Base-by-base conservation (phyloP, 192 early-diverging fungal species). In the Rhizoclosmatium globosum region DNA sequence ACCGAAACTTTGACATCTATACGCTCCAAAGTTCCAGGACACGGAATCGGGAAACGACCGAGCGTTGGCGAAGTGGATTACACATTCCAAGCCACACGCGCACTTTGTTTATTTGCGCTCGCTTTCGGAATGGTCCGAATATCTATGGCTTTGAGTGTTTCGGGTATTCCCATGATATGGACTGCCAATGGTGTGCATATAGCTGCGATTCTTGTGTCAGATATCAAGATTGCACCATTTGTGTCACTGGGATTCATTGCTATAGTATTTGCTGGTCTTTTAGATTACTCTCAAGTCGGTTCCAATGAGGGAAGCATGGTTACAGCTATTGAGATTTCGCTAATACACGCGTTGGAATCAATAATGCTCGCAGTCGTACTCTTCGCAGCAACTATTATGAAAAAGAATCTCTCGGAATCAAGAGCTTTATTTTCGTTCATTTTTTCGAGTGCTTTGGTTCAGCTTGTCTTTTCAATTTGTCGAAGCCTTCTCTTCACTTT, bases 131-230 rank as follows among this genome's bases (percentile, higher is more conserved):
- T 53, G 17, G 6, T 53, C 6, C 50, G 50, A 53, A 7, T 53
- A 17, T 53, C 17, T 7, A 53, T 53, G 9, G 9, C 17, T 53
- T 53, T 53, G 50, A 53, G 50, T 53, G 50, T 68, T 3, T 68
- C 67, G 39, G 43, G 44, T 21, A 68, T 68, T n/a, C 67, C 67
- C 1, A 17, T 68, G 45, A 45, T 68, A 11, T 68, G 67, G 67
- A 39, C 45, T 2, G 39, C 45, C 9, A 68, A 68, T 68, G 67
- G 67, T 23, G 17, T 68, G 15, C 67, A 68, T 68, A 43, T 68
- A 19, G 67, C 31, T 2, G 45, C 45, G 19, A 13, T 68, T 11
- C 31, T 47, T 9, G 39, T 43, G 9, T 17, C 67, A 45, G 11
- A 39, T 47, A 17, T 23, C 38, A 41, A 46, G 19, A n/a, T 68